A percentile compares a stretch with the other conserved stretches of the same genome.
These are phyloP conservation scores for Hemileccinum impolitum DNA, from an alignment of 768 basidiomycete genomes.

Conservation along the genomic window DNA sequence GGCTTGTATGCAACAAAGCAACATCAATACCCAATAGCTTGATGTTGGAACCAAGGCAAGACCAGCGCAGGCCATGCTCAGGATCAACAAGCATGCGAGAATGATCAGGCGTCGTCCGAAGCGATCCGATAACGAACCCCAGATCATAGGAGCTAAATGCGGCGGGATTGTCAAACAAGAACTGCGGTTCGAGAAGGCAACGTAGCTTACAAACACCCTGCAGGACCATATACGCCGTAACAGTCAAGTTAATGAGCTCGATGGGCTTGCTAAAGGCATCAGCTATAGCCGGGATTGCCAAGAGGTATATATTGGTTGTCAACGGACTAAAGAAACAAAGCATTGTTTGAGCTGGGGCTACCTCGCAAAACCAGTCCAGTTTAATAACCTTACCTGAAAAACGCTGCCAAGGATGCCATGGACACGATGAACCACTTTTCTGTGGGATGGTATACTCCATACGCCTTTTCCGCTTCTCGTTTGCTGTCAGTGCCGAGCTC, in stretches of 20 bases:
- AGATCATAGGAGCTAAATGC: constrained; percentile 51
- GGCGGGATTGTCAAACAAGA: neutral
- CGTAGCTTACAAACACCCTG: constrained; percentile 41
- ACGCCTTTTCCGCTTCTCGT: constrained; percentile 18
- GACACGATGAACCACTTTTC: constrained; percentile 72
- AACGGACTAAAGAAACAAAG: constrained; percentile 46
- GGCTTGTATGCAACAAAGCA: constrained; percentile 79
- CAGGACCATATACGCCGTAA: constrained; percentile 59
- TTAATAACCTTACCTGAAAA: constrained; percentile 51
- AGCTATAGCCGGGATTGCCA: constrained; percentile 69
- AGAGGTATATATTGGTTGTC: constrained; percentile 76
- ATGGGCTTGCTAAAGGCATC: constrained; percentile 55
- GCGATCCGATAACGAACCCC: constrained; percentile 63
- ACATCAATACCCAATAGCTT: constrained; percentile 75
- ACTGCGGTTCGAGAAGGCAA: neutral
- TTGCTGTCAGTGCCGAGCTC: neutral
- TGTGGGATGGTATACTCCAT: constrained; percentile 47
- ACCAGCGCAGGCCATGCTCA: constrained; percentile 63
- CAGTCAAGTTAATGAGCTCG: constrained; percentile 76
- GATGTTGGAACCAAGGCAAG: constrained; percentile 51
- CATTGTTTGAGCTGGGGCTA: neutral
- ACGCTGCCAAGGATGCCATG: constrained; percentile 56
- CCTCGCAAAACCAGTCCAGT: neutral
- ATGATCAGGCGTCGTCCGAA: constrained; percentile 63
- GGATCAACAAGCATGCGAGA: constrained; percentile 58